phyloP scores from a whole-genome alignment of 768 basidiomycete genomes.

The Pleurotus eryngii region DNA sequence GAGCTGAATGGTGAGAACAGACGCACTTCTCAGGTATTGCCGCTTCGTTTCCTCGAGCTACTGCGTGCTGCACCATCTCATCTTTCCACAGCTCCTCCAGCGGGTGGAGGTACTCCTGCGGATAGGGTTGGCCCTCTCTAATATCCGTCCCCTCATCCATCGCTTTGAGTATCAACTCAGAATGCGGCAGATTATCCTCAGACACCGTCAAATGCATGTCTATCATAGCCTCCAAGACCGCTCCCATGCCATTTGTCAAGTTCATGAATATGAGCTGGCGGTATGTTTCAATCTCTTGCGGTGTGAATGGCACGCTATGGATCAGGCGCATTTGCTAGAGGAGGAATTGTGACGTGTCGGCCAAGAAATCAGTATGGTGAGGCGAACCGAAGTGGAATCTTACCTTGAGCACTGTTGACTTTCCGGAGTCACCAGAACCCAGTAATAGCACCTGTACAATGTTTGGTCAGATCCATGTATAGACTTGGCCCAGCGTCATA shows the following conservation, averaged over 20 bases:
- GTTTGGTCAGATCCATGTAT: not conserved
- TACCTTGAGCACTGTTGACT: slow-evolving; percentile 88
- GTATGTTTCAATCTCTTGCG: slow-evolving; percentile 82
- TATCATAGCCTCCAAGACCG: slow-evolving; percentile 84
- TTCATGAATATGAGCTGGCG: slow-evolving; percentile 94
- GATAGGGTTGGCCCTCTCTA: slow-evolving; percentile 79
- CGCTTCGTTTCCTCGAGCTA: slow-evolving; percentile 81
- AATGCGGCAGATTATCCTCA: slow-evolving; percentile 52
- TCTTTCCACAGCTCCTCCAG: slow-evolving; percentile 78
- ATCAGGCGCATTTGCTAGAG: slow-evolving; percentile 94
- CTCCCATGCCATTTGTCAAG: slow-evolving; percentile 79
- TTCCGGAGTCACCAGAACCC: slow-evolving; percentile 92
- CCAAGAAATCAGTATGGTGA: too few species aligned
- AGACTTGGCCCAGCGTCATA: not conserved
- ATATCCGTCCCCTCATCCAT: slow-evolving; percentile 71
- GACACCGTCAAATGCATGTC: slow-evolving; percentile 78
- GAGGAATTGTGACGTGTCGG: not conserved
- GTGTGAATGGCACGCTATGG: slow-evolving; percentile 79
- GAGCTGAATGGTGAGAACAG: too few species aligned
- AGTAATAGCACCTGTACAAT: slow-evolving; percentile 70
- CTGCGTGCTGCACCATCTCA: slow-evolving; percentile 67
- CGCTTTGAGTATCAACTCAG: slow-evolving; percentile 37
- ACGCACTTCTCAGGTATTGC: slow-evolving; percentile 87
- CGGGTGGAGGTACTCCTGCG: slow-evolving; percentile 59
- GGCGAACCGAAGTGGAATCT: not conserved